Evolutionary conservation across 2,329 filamentous ascomycete genomes (phyloP), one percentile per base, ranked within the genome.

Genomic region (Aureobasidium zeae): DNA sequence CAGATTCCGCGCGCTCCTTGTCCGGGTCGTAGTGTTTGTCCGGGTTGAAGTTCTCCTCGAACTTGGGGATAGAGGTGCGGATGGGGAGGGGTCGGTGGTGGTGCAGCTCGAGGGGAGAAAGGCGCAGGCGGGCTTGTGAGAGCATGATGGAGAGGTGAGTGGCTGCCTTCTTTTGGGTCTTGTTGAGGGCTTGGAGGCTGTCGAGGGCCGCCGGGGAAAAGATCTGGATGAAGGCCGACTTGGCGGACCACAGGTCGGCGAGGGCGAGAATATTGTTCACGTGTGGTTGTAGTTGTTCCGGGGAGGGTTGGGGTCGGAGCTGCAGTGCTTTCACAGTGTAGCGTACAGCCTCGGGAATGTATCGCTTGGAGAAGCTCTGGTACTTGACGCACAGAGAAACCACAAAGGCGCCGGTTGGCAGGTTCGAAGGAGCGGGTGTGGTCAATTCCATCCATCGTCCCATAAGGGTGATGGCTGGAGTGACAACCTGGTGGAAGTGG

Each of bases 11-110:
- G 24, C 91, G 84, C 64, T 94, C 87, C 53, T 81, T 81, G 65
- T 98, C 84, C 1, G 87, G 87, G 60, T 98, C 93, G 75, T 98
- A 96, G 73, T 96, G 91, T 68, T 87, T 89, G 68, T 84, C 79
- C 3, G 91, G 91, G 63, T 94, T 91, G 74, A 87, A 98, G 46
- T 77, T 74, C 61, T 95, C 89, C 67, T 96, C 91, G 67, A 96
- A 98, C 64, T 94, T 94, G 64, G 91, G 91, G 34, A 95, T 79
- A 47, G 77, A 81, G 6, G 79, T 80, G 63, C 89, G 88, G 69
- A 96, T 94, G 16, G 91, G 81, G 2, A 94, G 74, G 0, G 88
- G 86, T 0, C 76, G 75, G 70, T 98, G 91, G 64, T 91, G 76
- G 67, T 98, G 91, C 3, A 98, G 77, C 55, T 86, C 76, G 21